Conservation (phyloP, 345 rosid genomes). For the Nephelium lappaceum region DNA sequence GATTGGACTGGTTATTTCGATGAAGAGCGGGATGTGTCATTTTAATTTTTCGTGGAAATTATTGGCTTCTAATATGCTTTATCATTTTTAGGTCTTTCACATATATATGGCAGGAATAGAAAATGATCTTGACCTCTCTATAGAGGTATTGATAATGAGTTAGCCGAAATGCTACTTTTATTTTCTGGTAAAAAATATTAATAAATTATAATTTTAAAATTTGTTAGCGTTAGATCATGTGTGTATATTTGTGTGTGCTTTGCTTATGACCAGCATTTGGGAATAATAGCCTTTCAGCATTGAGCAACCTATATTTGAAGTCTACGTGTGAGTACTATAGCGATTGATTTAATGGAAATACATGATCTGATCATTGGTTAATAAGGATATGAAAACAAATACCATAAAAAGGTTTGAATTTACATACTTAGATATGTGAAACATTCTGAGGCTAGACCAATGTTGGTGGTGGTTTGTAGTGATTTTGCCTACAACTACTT, state of each 20-base stretch:
- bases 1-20: conserved; percentile 78
- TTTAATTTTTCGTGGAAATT: conserved; percentile 1
- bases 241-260: too few species aligned
- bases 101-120: conserved; percentile 85
- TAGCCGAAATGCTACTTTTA: not conserved
- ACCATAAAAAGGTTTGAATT: not conserved
- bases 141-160: conserved; percentile 52
- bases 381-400: not conserved
- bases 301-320: too few species aligned
- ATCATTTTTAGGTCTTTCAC: conserved; percentile 78
- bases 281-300: too few species aligned
- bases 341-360: not conserved
- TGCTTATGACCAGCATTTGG: not conserved
- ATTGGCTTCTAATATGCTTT: conserved; percentile 33
- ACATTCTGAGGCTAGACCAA: not conserved
- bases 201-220: too few species aligned
- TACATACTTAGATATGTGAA: not conserved
- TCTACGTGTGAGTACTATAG: too few species aligned
- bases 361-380: not conserved
- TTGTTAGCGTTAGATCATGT: too few species aligned
- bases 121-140: conserved; percentile 79
- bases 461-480: conserved; percentile 17
- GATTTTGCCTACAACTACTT: too few species aligned
- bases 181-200: too few species aligned
- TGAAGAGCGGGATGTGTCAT: conserved; percentile 68